Base-by-base conservation (phyloP, 805 yeast species). In the Yueomyces sinensis region DNA sequence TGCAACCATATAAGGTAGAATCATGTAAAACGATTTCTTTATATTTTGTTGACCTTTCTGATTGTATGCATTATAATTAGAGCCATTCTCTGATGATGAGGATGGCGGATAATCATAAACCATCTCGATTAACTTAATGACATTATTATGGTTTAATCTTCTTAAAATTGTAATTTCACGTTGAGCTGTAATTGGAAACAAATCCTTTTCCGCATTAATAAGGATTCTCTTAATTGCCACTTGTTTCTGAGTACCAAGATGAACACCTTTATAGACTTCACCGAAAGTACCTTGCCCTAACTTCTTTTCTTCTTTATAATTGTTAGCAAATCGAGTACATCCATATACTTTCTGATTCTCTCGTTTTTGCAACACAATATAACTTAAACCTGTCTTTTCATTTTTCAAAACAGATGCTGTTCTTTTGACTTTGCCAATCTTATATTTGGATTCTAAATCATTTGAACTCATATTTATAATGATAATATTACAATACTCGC, bases 151-250 rank as follows among this genome's bases (percentile, higher is more conserved):
- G 35, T 66, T 54, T 33, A 91, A 61, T 32, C 66, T 65, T 56
- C 82, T 83, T 56, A 91, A 63, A 17, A 86, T 82, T 14, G 78
- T 71, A 38, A 89, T 86, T 51, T 91, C 99, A 41, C 99, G 69
- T 57, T 87, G 72, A 2, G 97, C 95, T 0, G 98, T 91, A 19
- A 91, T 76, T 2, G 98, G 97, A 51, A 89, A 86, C 25, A 82
- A 80, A 34, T 63, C 63, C 25, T 52, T 49, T 28, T 56, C 56
- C 13, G 59, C 56, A 38, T 55, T 58, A 18, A 82, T 68, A n/a
- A 86, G 62, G 32, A 91, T 71, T 51, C 78, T 82, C 57, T 91
- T 91, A 45, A 93, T 64, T 1, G 99, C 99, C 15, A 89, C 96
- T 13, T 69, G 62, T n/a, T 67, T 56, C 25, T 60, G 62, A 27